phyloP scores from a whole-genome alignment of 108 stramenopile species.

The Skeletonema costatum region DNA sequence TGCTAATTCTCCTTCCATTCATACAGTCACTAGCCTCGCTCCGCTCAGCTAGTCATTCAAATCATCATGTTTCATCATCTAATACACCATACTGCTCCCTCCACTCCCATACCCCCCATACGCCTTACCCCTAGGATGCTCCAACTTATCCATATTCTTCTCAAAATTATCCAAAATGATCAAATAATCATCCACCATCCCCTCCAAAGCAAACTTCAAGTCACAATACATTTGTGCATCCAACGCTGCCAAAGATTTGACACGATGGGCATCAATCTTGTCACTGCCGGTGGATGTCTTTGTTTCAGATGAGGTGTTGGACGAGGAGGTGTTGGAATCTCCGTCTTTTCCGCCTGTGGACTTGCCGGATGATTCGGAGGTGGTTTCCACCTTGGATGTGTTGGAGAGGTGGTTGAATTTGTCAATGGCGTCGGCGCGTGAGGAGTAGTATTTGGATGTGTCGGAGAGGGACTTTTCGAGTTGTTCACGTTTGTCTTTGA shows the following conservation, averaged over 20 bases:
- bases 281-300: slow-evolving; percentile 25
- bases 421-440: slow-evolving; percentile 60
- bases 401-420: slow-evolving; percentile 56
- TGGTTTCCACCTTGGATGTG: slow-evolving; percentile 27
- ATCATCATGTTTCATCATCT: background rate
- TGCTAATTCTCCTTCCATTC: no score
- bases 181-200: slow-evolving; percentile 48
- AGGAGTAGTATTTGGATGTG: slow-evolving; percentile 63
- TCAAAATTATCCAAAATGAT: slow-evolving; percentile 57
- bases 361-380: slow-evolving; percentile 15
- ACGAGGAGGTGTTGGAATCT: slow-evolving; percentile 30
- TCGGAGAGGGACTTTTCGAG: slow-evolving; percentile 43
- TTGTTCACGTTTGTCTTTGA: slow-evolving; percentile 48
- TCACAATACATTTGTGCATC: slow-evolving; percentile 52
- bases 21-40: no score
- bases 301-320: slow-evolving; percentile 31
- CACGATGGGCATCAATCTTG: slow-evolving; percentile 26
- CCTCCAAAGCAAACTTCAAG: slow-evolving; percentile 27
- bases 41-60: no score
- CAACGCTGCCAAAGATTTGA: slow-evolving; percentile 41
- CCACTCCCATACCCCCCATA: slow-evolving; percentile 50
- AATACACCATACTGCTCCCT: slow-evolving; percentile 46
- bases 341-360: slow-evolving; percentile 68
- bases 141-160: slow-evolving; percentile 64
- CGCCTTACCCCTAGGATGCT: slow-evolving; percentile 52